Conservation (phyloP, 2,329 filamentous ascomycete genomes). For the Ophiostoma piceae region DNA sequence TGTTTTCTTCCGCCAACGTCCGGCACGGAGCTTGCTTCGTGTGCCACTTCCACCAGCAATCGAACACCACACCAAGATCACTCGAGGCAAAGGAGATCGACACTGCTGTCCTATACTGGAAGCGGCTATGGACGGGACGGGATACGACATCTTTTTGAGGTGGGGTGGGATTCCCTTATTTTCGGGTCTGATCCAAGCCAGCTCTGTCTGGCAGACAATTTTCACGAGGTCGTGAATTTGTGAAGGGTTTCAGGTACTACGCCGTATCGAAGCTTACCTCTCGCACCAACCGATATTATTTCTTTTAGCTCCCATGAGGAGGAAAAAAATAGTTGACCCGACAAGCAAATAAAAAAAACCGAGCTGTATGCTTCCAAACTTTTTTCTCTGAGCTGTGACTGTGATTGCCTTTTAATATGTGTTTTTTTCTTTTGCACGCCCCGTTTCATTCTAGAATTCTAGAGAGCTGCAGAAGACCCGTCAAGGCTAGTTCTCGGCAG, state of each 20-base stretch:
- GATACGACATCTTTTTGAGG: conserved; percentile 16
- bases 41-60: conserved; percentile 16
- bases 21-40: conserved; percentile 14
- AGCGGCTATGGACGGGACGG: conserved; percentile 13
- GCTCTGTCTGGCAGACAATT: conserved; percentile 16
- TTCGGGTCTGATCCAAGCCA: conserved; percentile 18
- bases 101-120: conserved; percentile 13
- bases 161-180: conserved; percentile 15
- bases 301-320: not conserved
- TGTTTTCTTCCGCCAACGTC: conserved; percentile 13
- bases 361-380: conserved; percentile 19
- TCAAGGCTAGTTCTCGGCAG: not conserved
- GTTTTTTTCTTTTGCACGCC: not conserved
- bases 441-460: not conserved
- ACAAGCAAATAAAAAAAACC: conserved; percentile 18
- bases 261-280: conserved; percentile 19
- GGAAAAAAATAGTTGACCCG: conserved; percentile 18
- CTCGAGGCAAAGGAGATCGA: conserved; percentile 13
- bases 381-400: not conserved
- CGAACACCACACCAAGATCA: conserved; percentile 1
- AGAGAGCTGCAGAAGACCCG: not conserved
- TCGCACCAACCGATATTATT: conserved; percentile 18
- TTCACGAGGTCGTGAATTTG: conserved; percentile 21
- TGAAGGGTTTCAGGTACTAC: conserved; percentile 22
- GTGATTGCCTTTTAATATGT: too few relatives aligned